Evolutionary conservation across 1,284 basidiomycete genomes (phyloP).

Genomic region (Neotropicomus parvogracilis): DNA sequence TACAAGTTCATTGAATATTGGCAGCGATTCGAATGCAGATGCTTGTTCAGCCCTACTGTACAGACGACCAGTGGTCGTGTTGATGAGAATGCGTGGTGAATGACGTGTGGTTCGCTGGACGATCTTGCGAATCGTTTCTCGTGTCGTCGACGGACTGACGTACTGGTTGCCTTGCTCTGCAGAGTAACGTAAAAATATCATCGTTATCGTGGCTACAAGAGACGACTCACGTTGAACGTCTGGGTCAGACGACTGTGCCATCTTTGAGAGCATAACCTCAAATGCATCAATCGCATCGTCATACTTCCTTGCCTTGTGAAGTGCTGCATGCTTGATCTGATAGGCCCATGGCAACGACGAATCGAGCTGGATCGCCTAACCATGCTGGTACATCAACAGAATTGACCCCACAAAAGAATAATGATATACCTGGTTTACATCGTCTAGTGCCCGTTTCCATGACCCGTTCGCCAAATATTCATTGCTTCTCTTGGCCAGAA

Average conservation of each 20-base stretch:
- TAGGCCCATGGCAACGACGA: background rate
- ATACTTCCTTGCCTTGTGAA: background rate
- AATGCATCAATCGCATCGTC: background rate
- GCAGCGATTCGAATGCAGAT: background rate
- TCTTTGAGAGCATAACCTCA: background rate
- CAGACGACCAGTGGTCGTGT: background rate
- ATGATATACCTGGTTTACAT: background rate
- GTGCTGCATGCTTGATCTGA: background rate
- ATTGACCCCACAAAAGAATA: background rate
- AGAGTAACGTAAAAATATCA: background rate
- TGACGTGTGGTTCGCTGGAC: background rate
- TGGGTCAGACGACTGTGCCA: background rate
- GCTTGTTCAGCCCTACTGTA: background rate
- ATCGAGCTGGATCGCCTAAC: background rate
- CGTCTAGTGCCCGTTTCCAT: background rate
- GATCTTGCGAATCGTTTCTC: background rate
- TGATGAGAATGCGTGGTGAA: background rate
- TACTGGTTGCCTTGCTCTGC: background rate
- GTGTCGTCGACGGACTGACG: background rate
- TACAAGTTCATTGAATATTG: background rate
- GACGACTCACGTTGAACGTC: background rate
- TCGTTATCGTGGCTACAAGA: background rate
- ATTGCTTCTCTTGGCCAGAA: background rate
- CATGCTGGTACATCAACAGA: background rate
- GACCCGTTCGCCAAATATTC: background rate